These are phyloP conservation scores for Xylaria intraflava DNA, from an alignment of 495 filamentous ascomycete genomes.

Conservation along the genomic window DNA sequence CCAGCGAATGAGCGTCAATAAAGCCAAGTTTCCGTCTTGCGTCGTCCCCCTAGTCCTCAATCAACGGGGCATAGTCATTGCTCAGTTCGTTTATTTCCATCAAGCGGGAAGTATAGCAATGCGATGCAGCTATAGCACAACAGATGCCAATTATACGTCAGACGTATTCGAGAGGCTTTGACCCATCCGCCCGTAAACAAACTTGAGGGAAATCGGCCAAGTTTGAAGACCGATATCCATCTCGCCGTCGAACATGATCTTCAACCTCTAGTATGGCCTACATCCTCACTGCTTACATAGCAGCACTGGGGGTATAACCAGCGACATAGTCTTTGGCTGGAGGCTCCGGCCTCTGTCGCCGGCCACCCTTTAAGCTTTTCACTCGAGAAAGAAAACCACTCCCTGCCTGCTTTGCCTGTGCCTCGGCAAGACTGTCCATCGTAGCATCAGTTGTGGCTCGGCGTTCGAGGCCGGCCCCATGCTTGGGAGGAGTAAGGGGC, in stretches of 20 bases:
- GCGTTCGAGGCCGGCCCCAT: slow-evolving; percentile 53
- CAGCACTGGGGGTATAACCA: slow-evolving; percentile 15
- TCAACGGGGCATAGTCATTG: neutral
- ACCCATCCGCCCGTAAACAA: neutral
- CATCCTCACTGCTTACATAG: slow-evolving; percentile 10
- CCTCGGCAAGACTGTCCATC: slow-evolving; percentile 28
- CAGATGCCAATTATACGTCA: neutral
- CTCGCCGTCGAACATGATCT: neutral
- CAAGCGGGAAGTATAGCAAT: neutral
- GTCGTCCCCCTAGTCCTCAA: neutral
- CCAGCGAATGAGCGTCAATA: slow-evolving; percentile 3
- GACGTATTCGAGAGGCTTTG: neutral
- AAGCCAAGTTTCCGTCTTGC: slow-evolving; percentile 1
- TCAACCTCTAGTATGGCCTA: neutral
- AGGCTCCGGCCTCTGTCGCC: slow-evolving; percentile 31
- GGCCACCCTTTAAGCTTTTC: slow-evolving; percentile 71
- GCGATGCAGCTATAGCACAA: neutral
- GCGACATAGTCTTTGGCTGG: slow-evolving; percentile 22
- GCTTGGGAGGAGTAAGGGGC: slow-evolving; percentile 60
- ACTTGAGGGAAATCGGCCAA: neutral
- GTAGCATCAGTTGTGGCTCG: slow-evolving; percentile 61
- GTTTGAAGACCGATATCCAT: neutral
- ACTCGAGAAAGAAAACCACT: slow-evolving; percentile 76
- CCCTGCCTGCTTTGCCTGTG: slow-evolving; percentile 40
- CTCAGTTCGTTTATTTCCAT: neutral